Evolutionary conservation across 2,329 filamentous ascomycete genomes (phyloP).

Genomic region (Hymenoscyphus occultus): DNA sequence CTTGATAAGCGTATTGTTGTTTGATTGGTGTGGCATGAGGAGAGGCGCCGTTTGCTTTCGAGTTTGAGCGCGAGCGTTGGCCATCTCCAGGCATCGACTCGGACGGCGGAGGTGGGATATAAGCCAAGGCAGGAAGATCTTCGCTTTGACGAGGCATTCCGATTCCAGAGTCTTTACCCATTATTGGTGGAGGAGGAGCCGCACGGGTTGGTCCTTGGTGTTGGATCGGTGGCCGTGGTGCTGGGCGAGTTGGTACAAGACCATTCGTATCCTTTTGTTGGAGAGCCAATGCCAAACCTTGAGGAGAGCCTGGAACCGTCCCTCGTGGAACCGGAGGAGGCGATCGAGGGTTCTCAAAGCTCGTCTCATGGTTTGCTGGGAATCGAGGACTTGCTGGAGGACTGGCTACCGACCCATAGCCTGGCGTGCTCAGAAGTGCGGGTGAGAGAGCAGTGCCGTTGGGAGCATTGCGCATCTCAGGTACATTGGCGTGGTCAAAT

Average conservation of each 20-base stretch:
- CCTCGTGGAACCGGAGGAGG: conserved; percentile 78
- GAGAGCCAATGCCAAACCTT: conserved; percentile 32
- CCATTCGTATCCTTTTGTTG: conserved; percentile 48
- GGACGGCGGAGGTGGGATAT: conserved; percentile 31
- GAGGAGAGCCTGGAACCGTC: conserved; percentile 27
- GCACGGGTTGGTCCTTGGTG: conserved; percentile 60
- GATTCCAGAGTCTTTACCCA: conserved; percentile 61
- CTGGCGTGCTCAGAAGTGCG: conserved; percentile 49
- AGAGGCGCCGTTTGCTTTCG: conserved; percentile 54
- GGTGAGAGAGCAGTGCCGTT: conserved; percentile 29
- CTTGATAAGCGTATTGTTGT: conserved; percentile 49
- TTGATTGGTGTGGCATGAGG: conserved; percentile 29
- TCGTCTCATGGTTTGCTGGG: conserved; percentile 84
- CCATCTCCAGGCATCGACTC: conserved; percentile 55
- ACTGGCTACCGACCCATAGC: conserved; percentile 64
- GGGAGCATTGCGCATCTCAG: conserved; percentile 46
- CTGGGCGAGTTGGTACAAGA: conserved; percentile 77
- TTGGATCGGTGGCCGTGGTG: conserved; percentile 82
- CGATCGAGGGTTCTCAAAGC: conserved; percentile 94
- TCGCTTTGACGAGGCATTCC: conserved; percentile 56
- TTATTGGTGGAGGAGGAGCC: conserved; percentile 55
- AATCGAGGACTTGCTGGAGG: conserved; percentile 83
- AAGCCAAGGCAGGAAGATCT: conserved; percentile 44
- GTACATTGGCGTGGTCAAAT: conserved; percentile 79
- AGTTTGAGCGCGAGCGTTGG: conserved; percentile 68